A percentile compares a stretch with the other conserved stretches of the same genome.
phyloP scores from a whole-genome alignment of 2,329 filamentous ascomycete genomes.

The Dendryphion nanum region DNA sequence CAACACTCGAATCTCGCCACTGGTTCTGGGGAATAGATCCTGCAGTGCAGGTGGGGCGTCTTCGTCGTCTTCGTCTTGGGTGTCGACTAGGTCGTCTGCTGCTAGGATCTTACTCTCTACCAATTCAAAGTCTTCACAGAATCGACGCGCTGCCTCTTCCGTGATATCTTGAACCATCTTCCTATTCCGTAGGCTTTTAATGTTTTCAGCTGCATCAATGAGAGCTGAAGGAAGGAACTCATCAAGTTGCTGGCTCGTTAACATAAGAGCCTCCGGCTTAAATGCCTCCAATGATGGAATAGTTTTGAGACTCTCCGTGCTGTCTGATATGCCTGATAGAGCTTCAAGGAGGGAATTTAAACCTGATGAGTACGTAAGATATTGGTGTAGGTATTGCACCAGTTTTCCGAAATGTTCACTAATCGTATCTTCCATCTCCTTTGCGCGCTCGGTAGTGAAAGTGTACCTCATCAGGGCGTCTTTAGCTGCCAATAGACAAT shows the following conservation, averaged over 20 bases:
- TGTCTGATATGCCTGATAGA: constrained; percentile 47
- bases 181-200: constrained; percentile 72
- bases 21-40: constrained; percentile 62
- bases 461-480: constrained; percentile 57
- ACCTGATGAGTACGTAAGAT: constrained; percentile 74
- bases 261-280: constrained; percentile 59
- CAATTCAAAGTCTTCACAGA: constrained; percentile 80
- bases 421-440: constrained; percentile 58
- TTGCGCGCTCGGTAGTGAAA: constrained; percentile 60
- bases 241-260: constrained; percentile 75
- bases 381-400: constrained; percentile 66
- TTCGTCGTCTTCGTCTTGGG: constrained; percentile 37
- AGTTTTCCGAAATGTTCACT: constrained; percentile 58
- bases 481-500: constrained; percentile 64
- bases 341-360: constrained; percentile 63
- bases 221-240: constrained; percentile 89
- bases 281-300: constrained; percentile 58
- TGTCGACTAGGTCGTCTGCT: constrained; percentile 53
- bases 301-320: constrained; percentile 52
- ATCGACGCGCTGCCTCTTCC: constrained; percentile 76
- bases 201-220: constrained; percentile 83
- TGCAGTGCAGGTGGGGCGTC: constrained; percentile 45
- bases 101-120: constrained; percentile 62
- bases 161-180: constrained; percentile 72
- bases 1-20: constrained; percentile 62